Percentiles rank a stretch among this genome's conserved stretches.
Conservation (phyloP, 345 rosid genomes). For the Populus euphratica region DNA sequence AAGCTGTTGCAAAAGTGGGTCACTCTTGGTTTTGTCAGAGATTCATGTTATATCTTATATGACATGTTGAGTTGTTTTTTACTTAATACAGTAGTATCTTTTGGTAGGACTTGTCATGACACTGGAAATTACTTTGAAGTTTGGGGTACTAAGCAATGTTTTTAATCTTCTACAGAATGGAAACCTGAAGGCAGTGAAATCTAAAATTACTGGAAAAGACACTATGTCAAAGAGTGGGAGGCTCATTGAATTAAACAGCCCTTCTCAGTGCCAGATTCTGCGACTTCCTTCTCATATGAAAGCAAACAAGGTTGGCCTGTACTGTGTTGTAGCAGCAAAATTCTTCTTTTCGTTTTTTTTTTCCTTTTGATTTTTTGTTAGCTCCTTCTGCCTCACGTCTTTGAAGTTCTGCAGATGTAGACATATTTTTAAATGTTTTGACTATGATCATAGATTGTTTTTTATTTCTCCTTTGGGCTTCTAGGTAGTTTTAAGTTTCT, state of each 20-base stretch:
- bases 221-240: slow-evolving; percentile 5
- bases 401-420: not conserved
- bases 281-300: slow-evolving; percentile 25
- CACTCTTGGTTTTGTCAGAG: not conserved
- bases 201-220: slow-evolving; percentile 15
- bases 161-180: slow-evolving; percentile 8
- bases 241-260: slow-evolving; percentile 25
- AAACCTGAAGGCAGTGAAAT: slow-evolving; percentile 17
- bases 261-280: slow-evolving; percentile 31
- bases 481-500: not conserved
- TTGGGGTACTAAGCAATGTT: not conserved
- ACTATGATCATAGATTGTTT: not conserved
- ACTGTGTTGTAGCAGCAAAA: not conserved
- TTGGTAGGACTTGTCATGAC: not conserved
- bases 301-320: slow-evolving; percentile 30
- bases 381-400: not conserved
- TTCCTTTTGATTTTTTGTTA: not conserved
- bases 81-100: not conserved
- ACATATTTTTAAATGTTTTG: not conserved
- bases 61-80: not conserved
- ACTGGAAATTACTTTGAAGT: not conserved
- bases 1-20: slow-evolving; percentile 18
- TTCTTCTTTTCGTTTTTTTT: not conserved
- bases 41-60: not conserved
- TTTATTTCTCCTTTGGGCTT: not conserved